Evolutionary conservation across 768 basidiomycete species (phyloP).

Genomic region (Omphalotus guepiniiformis): DNA sequence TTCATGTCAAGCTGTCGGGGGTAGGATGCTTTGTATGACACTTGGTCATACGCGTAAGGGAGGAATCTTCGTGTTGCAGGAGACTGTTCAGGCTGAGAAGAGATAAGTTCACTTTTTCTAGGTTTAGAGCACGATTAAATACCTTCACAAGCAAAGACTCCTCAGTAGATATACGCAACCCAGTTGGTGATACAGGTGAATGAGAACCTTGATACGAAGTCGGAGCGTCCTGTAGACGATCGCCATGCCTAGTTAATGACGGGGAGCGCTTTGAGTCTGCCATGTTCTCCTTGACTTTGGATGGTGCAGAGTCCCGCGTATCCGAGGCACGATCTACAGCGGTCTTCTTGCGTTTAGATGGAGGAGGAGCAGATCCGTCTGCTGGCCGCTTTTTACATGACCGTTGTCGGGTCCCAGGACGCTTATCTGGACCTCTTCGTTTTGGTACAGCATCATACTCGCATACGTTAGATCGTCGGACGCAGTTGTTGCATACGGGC

Average conservation of each 20-base stretch:
- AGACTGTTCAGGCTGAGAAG: constrained; percentile 24
- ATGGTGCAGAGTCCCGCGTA: constrained; percentile 25
- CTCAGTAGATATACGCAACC: constrained; percentile 25
- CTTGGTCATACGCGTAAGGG: constrained; percentile 32
- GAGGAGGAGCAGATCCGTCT: constrained; percentile 46
- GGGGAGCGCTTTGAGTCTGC: constrained; percentile 20
- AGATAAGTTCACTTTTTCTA: constrained; percentile 1
- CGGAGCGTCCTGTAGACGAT: constrained; percentile 6
- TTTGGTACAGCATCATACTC: constrained; percentile 79
- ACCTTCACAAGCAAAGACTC: constrained; percentile 1
- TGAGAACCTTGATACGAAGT: constrained; percentile 1
- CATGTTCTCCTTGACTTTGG: constrained; percentile 39
- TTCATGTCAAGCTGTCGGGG: constrained; percentile 36
- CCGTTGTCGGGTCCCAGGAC: constrained; percentile 77
- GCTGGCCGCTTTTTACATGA: constrained; percentile 78
- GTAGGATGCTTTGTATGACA: constrained; percentile 31
- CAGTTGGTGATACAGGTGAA: constrained; percentile 19
- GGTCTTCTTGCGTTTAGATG: constrained; percentile 52
- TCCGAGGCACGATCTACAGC: constrained; percentile 25
- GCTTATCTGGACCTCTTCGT: constrained; percentile 82
- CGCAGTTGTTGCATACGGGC: constrained; percentile 79
- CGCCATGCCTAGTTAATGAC: constrained; percentile 15
- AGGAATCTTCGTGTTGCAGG: constrained; percentile 13
- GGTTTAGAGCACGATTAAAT: background rate
- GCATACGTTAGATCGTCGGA: constrained; percentile 71